Percentiles rank a stretch among this genome's conserved stretches.
phyloP scores from a whole-genome alignment of 495 filamentous ascomycete genomes.

The Usnea hakonensis region DNA sequence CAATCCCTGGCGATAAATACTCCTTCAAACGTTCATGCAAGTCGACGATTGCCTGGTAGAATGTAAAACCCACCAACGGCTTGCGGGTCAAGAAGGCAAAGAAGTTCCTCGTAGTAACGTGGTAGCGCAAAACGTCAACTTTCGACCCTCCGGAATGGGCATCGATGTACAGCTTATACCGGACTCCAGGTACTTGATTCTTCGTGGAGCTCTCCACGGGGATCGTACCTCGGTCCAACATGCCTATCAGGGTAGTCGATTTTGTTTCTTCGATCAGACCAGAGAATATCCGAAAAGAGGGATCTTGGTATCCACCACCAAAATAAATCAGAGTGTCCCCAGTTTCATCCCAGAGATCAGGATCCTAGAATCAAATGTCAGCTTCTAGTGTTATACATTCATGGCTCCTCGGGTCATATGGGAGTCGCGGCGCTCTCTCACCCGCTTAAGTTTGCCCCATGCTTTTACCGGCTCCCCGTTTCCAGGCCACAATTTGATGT shows the following conservation, averaged over 20 bases:
- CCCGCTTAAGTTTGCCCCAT: constrained; percentile 22
- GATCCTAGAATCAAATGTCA: constrained; percentile 35
- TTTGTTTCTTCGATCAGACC: constrained; percentile 37
- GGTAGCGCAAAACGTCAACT: constrained; percentile 41
- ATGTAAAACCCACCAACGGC: constrained; percentile 49
- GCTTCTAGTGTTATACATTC: neutral
- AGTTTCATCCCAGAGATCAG: constrained; percentile 54
- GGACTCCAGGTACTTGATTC: neutral
- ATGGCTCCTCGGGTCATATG: constrained; percentile 1
- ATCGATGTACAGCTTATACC: constrained; percentile 51
- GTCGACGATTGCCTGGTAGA: constrained; percentile 50
- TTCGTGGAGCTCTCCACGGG: neutral
- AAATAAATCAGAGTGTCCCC: constrained; percentile 57
- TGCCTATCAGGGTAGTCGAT: constrained; percentile 24
- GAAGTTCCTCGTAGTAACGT: constrained; percentile 56
- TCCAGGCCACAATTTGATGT: constrained; percentile 20
- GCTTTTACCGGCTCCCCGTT: constrained; percentile 15
- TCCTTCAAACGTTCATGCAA: constrained; percentile 45
- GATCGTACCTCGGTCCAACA: neutral
- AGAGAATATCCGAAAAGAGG: constrained; percentile 51
- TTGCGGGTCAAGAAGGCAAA: constrained; percentile 52
- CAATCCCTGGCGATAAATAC: constrained; percentile 43
- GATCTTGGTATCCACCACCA: constrained; percentile 34
- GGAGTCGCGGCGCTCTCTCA: constrained; percentile 4
- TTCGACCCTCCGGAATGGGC: constrained; percentile 39